Evolutionary conservation across 306 rosid genomes (phyloP).

Genomic region (Corylus heterophylla): DNA sequence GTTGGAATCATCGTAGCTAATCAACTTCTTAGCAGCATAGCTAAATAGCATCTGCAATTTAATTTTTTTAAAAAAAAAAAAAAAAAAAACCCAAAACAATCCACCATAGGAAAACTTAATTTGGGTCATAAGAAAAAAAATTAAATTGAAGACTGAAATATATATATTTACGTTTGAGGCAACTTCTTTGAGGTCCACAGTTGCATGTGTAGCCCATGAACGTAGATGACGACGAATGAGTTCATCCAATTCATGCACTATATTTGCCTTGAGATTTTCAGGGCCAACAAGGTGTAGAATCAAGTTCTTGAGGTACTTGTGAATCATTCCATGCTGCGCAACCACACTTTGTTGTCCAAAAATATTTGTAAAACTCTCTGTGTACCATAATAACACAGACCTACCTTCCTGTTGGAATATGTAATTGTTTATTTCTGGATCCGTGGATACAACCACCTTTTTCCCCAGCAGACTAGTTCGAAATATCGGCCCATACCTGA

Average conservation of each 20-base stretch:
- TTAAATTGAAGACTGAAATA: too few species aligned
- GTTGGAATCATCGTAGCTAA: conserved; percentile 7
- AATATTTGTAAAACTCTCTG: neutral
- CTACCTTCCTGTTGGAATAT: conserved; percentile 9
- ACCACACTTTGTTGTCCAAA: neutral
- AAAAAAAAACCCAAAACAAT: too few species aligned
- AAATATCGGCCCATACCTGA: conserved; percentile 8
- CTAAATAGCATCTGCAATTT: conserved; percentile 8
- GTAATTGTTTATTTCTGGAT: neutral
- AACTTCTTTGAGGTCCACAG: conserved; percentile 10
- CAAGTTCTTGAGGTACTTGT: conserved; percentile 21
- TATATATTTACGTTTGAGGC: neutral
- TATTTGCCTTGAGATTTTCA: conserved; percentile 1
- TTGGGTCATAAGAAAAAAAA: too few species aligned
- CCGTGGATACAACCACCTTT: neutral
- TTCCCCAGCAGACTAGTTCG: neutral
- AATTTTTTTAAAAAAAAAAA: neutral
- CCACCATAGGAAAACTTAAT: too few species aligned
- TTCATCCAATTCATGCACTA: conserved; percentile 1
- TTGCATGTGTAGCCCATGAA: neutral
- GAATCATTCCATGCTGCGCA: neutral
- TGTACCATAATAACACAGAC: neutral
- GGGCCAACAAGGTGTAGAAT: conserved; percentile 6
- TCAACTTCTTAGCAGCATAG: conserved; percentile 2
- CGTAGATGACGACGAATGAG: neutral